Evolutionary conservation across 441 rosid genomes (phyloP).

Genomic region (Populus hybrid): DNA sequence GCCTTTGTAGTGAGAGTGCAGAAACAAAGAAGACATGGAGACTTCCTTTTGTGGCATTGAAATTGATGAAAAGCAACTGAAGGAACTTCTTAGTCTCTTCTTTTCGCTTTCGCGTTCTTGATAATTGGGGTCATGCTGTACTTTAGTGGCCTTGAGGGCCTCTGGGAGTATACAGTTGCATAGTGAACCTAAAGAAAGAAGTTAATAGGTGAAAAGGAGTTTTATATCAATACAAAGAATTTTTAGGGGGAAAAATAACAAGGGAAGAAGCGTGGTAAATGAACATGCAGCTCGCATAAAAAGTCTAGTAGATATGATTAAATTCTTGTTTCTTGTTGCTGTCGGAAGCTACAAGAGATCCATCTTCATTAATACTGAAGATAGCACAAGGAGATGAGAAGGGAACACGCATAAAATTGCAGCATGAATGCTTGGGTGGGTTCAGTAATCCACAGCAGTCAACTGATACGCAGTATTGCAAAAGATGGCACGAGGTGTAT

Average conservation of each 20-base stretch:
- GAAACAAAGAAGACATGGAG: slow-evolving; percentile 58
- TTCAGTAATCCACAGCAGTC: too few species aligned
- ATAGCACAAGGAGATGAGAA: too few species aligned
- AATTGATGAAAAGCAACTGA: slow-evolving; percentile 61
- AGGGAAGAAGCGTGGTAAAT: neutral
- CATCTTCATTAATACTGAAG: too few species aligned
- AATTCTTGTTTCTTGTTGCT: neutral
- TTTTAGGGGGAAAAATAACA: neutral
- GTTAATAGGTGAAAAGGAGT: neutral
- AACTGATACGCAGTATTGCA: too few species aligned
- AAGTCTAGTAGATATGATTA: neutral
- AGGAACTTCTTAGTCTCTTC: slow-evolving; percentile 51
- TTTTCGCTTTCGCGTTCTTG: slow-evolving; percentile 46
- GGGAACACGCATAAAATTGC: too few species aligned
- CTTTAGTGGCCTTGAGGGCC: slow-evolving; percentile 44
- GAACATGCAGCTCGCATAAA: neutral
- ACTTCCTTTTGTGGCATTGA: slow-evolving; percentile 57
- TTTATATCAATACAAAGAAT: neutral
- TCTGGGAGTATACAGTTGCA: slow-evolving; percentile 72
- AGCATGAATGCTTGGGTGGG: too few species aligned
- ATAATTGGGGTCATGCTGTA: slow-evolving; percentile 36
- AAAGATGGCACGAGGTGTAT: too few species aligned
- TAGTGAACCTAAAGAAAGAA: slow-evolving; percentile 39
- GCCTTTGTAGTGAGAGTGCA: slow-evolving; percentile 62
- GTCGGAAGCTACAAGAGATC: too few species aligned